Percentiles rank a stretch among this genome's conserved stretches.
phyloP scores from a whole-genome alignment of 2,329 filamentous ascomycete genomes.

The Didymella lethalis region DNA sequence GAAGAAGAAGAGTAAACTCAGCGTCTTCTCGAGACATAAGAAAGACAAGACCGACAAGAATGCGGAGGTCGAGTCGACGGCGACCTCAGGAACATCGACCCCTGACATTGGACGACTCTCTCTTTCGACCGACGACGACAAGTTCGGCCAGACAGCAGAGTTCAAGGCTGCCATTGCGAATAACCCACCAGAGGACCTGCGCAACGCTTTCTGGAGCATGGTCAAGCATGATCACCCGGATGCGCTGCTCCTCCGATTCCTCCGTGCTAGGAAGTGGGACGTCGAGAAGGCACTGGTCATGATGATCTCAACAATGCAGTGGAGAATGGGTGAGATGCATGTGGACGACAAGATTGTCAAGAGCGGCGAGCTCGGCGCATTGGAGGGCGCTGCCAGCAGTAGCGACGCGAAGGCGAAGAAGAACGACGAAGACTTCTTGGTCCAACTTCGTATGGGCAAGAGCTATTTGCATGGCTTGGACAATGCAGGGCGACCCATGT shows the following conservation, averaged over 20 bases:
- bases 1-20: constrained; percentile 77
- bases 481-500: constrained; percentile 84
- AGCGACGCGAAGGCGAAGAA: constrained; percentile 71
- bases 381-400: constrained; percentile 67
- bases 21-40: constrained; percentile 68
- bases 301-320: constrained; percentile 93
- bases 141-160: constrained; percentile 88
- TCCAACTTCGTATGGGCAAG: constrained; percentile 88
- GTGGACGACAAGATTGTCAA: constrained; percentile 84
- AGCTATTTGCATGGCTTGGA: constrained; percentile 90
- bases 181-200: constrained; percentile 78
- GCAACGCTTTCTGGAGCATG: constrained; percentile 88
- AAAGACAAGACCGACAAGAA: constrained; percentile 60
- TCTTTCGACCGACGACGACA: constrained; percentile 71
- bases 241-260: constrained; percentile 67
- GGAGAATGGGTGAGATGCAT: constrained; percentile 82
- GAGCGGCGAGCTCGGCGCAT: constrained; percentile 56
- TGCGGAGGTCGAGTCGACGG: constrained; percentile 46
- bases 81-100: constrained; percentile 35
- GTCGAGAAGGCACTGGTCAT: constrained; percentile 91
- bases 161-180: constrained; percentile 83
- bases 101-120: constrained; percentile 45
- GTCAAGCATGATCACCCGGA: constrained; percentile 96
- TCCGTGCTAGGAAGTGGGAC: constrained; percentile 72
- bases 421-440: constrained; percentile 77